Conservation (phyloP, 139 green algal species). For the Chlamydomonas incerta region DNA sequence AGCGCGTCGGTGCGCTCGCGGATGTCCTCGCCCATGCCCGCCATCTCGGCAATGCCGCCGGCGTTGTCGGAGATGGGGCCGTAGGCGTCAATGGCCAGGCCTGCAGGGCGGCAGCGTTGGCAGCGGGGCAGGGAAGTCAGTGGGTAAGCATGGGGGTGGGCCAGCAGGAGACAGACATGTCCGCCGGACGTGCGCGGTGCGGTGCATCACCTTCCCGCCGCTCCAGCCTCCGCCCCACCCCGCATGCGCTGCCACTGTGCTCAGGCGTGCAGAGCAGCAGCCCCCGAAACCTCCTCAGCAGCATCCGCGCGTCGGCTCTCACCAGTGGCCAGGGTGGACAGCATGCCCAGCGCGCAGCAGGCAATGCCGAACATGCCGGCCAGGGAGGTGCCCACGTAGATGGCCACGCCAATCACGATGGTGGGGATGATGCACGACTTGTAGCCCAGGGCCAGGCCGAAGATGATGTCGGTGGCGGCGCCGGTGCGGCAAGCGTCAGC, state of each 20-base stretch:
- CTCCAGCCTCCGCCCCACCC: no score
- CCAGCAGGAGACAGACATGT: no score
- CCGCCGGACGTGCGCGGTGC: no score
- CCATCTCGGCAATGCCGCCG: conserved; percentile 98
- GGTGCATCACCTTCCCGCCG: no score
- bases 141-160: no score
- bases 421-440: conserved; percentile 90
- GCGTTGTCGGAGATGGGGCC: conserved; percentile 97
- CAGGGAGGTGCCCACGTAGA: conserved; percentile 90
- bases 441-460: conserved; percentile 98
- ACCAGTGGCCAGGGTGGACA: conserved; percentile 91
- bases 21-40: conserved; percentile 97
- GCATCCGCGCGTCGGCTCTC: background rate
- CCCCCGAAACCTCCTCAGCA: background rate
- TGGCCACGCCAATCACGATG: conserved; percentile 89
- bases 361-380: conserved; percentile 97
- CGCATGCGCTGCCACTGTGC: no score
- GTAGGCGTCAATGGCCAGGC: conserved; percentile 96
- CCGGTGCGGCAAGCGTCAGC: conserved; percentile 96
- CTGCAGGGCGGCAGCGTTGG: no score
- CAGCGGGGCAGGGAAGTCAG: no score
- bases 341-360: conserved; percentile 96
- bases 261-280: no score
- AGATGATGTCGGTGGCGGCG: conserved; percentile 98
- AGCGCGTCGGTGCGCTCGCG: conserved; percentile 97